These are phyloP conservation scores for Xerocomellus intermedius DNA, from an alignment of 768 basidiomycete species.

Conservation along the genomic window DNA sequence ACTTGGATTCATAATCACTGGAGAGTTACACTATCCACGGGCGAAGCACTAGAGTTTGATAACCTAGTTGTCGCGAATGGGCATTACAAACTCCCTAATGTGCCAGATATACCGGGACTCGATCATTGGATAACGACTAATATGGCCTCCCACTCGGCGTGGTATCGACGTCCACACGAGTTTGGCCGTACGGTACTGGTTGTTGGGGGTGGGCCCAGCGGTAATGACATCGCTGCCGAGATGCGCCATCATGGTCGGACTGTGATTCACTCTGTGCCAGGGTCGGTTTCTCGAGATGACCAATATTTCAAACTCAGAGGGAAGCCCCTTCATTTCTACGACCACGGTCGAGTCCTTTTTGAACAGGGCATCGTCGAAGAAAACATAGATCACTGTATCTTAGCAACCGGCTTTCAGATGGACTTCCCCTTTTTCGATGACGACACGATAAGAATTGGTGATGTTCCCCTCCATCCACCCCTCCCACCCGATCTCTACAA, in stretches of 20 bases:
- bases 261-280: constrained; percentile 57
- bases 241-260: constrained; percentile 42
- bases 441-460: constrained; percentile 31
- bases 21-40: constrained; percentile 45
- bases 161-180: constrained; percentile 55
- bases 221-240: constrained; percentile 63
- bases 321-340: constrained; percentile 41
- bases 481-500: constrained; percentile 56
- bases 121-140: constrained; percentile 51
- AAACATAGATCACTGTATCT: constrained; percentile 59
- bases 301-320: constrained; percentile 42
- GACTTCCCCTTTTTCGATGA: constrained; percentile 60
- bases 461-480: constrained; percentile 48
- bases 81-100: constrained; percentile 64
- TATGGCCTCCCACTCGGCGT: constrained; percentile 63
- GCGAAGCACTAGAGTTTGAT: constrained; percentile 48
- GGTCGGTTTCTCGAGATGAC: constrained; percentile 30
- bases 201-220: constrained; percentile 61
- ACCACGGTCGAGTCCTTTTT: constrained; percentile 50
- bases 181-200: constrained; percentile 43
- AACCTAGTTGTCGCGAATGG: constrained; percentile 75
- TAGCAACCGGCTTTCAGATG: constrained; percentile 76
- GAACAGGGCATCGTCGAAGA: constrained; percentile 56
- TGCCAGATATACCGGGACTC: constrained; percentile 61
- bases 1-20: constrained; percentile 45